phyloP scores from a whole-genome alignment of 108 stramenopile species.

The Skeletonema marinoi region DNA sequence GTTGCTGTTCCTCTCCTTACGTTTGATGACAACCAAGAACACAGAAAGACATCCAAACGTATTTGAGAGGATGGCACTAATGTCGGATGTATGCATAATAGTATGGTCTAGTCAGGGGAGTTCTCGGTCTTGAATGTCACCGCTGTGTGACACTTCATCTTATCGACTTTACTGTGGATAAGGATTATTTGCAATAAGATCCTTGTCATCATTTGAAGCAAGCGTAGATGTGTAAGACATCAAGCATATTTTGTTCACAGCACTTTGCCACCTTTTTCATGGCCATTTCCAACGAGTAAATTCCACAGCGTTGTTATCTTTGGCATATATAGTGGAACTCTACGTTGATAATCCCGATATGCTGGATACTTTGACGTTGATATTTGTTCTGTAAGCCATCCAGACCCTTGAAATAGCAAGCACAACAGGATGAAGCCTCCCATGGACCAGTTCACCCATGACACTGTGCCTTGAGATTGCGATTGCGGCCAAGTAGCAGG shows the following conservation, averaged over 20 bases:
- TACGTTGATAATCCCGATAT: constrained; percentile 57
- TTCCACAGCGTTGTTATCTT: constrained; percentile 11
- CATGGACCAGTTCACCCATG: constrained; percentile 55
- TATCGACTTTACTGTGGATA: too few species aligned
- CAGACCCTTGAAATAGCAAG: constrained; percentile 73
- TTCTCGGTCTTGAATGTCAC: too few species aligned
- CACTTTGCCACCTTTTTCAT: background rate
- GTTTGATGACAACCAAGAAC: too few species aligned
- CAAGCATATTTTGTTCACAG: background rate
- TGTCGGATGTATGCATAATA: too few species aligned
- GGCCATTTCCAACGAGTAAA: background rate
- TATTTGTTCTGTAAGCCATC: constrained; percentile 72
- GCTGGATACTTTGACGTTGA: constrained; percentile 64
- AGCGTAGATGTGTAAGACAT: too few species aligned
- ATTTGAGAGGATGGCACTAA: too few species aligned
- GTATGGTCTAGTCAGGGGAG: too few species aligned
- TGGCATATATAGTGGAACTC: constrained; percentile 68
- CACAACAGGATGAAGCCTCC: constrained; percentile 54
- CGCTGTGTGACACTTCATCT: too few species aligned
- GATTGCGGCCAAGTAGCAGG: constrained; percentile 1
- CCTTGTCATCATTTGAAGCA: too few species aligned
- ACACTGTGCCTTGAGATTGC: background rate
- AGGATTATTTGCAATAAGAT: too few species aligned
- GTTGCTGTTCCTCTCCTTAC: too few species aligned
- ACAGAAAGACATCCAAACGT: too few species aligned